Conservation (phyloP, 2,329 filamentous ascomycete genomes). For the Amphichorda felina region DNA sequence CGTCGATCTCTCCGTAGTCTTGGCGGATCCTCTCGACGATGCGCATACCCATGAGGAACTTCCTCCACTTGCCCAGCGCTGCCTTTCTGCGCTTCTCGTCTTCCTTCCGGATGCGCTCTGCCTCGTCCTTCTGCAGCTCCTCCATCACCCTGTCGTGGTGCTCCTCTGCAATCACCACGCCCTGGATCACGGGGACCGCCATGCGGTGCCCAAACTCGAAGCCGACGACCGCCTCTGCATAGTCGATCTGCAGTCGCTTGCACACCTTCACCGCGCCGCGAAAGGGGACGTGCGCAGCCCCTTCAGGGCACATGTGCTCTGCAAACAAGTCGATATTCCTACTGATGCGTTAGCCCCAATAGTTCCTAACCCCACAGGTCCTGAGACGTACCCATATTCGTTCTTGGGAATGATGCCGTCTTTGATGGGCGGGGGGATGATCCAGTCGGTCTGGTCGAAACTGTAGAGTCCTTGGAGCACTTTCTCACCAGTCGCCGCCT, state of each 20-base stretch:
- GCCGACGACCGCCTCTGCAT: conserved; percentile 85
- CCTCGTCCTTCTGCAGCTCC: conserved; percentile 67
- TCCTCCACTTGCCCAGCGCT: conserved; percentile 69
- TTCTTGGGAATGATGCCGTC: conserved; percentile 89
- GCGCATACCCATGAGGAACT: conserved; percentile 73
- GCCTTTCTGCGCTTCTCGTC: conserved; percentile 70
- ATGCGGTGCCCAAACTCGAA: conserved; percentile 95
- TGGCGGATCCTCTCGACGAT: conserved; percentile 66
- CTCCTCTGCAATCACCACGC: conserved; percentile 78
- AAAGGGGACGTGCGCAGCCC: conserved; percentile 74
- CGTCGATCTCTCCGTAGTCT: conserved; percentile 59
- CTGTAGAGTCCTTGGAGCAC: conserved; percentile 79
- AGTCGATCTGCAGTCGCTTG: conserved; percentile 74
- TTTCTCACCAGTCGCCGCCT: conserved; percentile 70
- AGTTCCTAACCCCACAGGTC: too few species aligned
- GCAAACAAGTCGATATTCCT: conserved; percentile 91
- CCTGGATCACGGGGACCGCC: conserved; percentile 84
- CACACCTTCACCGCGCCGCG: conserved; percentile 70
- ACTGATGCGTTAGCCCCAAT: conserved; percentile 8
- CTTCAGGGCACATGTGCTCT: conserved; percentile 78
- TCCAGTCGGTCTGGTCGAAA: conserved; percentile 82
- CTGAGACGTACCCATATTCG: conserved; percentile 51
- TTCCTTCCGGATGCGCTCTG: conserved; percentile 65
- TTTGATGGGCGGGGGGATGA: conserved; percentile 76
- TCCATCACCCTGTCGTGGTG: conserved; percentile 63